Evolutionary conservation across 306 rosid genomes (phyloP).

Genomic region (Lithocarpus polystachyus): DNA sequence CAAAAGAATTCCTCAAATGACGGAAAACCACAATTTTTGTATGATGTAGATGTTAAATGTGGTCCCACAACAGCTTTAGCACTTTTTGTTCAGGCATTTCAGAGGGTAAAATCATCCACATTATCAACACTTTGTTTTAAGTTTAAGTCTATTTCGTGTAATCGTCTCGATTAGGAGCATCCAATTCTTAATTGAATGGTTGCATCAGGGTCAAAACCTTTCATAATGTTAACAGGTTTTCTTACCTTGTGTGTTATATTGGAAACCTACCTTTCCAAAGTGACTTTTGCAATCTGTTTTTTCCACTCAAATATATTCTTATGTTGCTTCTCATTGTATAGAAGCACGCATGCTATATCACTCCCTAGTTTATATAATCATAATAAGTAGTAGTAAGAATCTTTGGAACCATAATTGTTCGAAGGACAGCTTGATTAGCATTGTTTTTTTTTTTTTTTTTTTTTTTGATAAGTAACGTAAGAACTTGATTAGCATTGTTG

Average conservation of each 20-base stretch:
- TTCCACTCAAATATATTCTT: background rate
- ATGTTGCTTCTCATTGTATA: background rate
- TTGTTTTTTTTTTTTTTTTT: no score
- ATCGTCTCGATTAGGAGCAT: no score
- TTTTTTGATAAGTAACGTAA: no score
- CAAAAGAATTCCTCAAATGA: no score
- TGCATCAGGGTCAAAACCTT: background rate
- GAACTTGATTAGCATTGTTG: no score
- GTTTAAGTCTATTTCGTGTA: no score
- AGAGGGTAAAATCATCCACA: background rate
- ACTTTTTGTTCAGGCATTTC: background rate
- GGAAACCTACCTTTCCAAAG: background rate
- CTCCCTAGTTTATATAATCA: background rate
- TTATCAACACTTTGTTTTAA: no score
- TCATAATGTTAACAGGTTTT: background rate
- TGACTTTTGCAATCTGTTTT: background rate
- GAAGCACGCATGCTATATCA: background rate
- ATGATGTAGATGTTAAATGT: background rate
- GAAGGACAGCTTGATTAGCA: no score
- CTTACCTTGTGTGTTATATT: no score
- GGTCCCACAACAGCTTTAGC: background rate
- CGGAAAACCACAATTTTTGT: background rate
- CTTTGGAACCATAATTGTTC: no score
- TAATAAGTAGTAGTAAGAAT: no score
- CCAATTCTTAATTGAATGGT: background rate